Evolutionary conservation across 1,139 yeast genomes (phyloP), one percentile per base, ranked within the genome.

Genomic region (Kurtzmaniella quercitrusa): DNA sequence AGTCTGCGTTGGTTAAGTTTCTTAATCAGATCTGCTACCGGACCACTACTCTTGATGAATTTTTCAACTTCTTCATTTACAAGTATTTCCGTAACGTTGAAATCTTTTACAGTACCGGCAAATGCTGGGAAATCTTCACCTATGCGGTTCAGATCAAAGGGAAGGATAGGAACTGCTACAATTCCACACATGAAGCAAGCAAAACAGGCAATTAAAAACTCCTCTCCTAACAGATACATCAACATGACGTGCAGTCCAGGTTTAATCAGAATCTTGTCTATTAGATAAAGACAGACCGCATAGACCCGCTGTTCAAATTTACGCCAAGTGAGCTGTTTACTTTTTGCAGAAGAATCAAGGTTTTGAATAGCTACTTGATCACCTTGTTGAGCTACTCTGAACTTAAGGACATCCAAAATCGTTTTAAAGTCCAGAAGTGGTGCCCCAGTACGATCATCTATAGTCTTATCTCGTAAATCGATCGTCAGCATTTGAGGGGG

Each of bases 141-240:
- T 10, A 84, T 69, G 46, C 93, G 68, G 42, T 75, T 77, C 10
- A 82, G 74, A 52, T 86, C 91, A 43, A 90, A 68, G 0, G 95
- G 90, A 5, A 85, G 72, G 61, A 93, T 63, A 0, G 98, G 96
- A 14, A 93, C 79, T 0, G 93, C 85, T 7, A 86, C 75, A 3
- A 90, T 70, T 1, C 97, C 96, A 49, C 91, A 77, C 48, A 85
- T 65, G 59, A 93, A 76, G 59, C 98, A 93, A 0, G 98, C 97
- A 60, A 82, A 82, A 0, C 90, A 72, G 1, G 96, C 89, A 38
- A 88, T 80, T 7, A 85, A 80, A 58, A 81, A 93, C 49, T 93
- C 98, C 48, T 91, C 96, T 1, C 93, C 82, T 43, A 93, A 78
- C 0, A 96, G 85, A 58, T 87, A 89, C 85, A 90, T 85, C 51